These are phyloP conservation scores for Dissophora ornata DNA, from an alignment of 192 early-diverging fungal species.

Conservation along the genomic window DNA sequence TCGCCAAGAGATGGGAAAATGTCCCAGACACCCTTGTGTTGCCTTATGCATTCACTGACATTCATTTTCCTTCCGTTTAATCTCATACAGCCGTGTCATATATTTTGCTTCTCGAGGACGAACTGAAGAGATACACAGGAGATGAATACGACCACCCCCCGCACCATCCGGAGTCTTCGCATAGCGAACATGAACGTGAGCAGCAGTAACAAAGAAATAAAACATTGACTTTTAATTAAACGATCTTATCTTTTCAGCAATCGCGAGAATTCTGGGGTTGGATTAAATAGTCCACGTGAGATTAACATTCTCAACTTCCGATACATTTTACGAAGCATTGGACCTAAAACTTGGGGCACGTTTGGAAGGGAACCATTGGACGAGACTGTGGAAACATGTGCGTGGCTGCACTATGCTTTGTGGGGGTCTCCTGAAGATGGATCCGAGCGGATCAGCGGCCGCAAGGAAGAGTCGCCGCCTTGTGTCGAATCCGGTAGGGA, in stretches of 20 bases:
- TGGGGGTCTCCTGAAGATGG: not conserved
- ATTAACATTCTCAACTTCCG: too few relatives aligned
- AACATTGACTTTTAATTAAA: not conserved
- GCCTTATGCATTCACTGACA: not conserved
- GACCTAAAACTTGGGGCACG: too few relatives aligned
- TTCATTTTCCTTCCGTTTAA: not conserved
- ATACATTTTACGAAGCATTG: too few relatives aligned
- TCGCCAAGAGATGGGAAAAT: too few relatives aligned
- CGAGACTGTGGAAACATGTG: too few relatives aligned
- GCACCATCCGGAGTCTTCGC: not conserved
- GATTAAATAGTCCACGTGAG: too few relatives aligned
- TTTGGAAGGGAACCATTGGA: too few relatives aligned
- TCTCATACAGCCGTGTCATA: constrained; percentile 42
- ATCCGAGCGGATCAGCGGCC: not conserved
- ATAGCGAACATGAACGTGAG: constrained; percentile 6
- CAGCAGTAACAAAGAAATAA: constrained; percentile 14
- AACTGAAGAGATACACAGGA: constrained; percentile 23
- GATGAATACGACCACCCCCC: constrained; percentile 7
- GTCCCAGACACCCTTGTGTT: too few relatives aligned
- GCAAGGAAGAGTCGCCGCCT: constrained; percentile 2
- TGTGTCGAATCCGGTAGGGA: constrained; percentile 21
- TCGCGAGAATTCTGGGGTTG: too few relatives aligned
- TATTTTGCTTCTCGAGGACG: constrained; percentile 41
- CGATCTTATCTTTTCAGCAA: not conserved
- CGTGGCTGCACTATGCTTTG: not conserved